Evolutionary conservation across 1,139 yeast species (phyloP).

Genomic region (Saccharomyces hybrid): DNA sequence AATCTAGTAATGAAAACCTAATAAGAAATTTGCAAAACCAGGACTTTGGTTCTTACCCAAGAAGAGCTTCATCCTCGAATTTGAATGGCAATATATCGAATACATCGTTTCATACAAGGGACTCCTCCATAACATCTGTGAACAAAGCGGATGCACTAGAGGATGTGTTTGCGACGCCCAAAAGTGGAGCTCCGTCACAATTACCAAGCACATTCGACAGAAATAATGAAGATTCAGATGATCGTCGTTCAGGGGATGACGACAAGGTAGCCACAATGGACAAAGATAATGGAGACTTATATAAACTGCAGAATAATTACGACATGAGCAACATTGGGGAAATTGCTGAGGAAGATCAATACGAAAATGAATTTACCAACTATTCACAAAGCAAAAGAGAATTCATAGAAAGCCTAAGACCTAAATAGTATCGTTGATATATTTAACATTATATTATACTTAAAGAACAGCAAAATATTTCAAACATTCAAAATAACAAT

Average conservation of each 20-base stretch:
- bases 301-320: constrained; percentile 33
- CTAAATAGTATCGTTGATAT: constrained; percentile 18
- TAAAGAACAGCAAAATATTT: background rate
- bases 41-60: constrained; percentile 33
- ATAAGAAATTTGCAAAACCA: constrained; percentile 24
- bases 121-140: constrained; percentile 17
- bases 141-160: constrained; percentile 12
- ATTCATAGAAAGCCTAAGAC: constrained; percentile 35
- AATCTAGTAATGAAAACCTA: constrained; percentile 17
- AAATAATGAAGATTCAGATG: background rate
- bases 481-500: background rate
- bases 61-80: constrained; percentile 27
- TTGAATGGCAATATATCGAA: constrained; percentile 19
- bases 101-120: constrained; percentile 22
- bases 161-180: constrained; percentile 23
- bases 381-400: constrained; percentile 35
- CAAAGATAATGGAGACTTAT: constrained; percentile 15
- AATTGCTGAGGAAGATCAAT: constrained; percentile 37
- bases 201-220: constrained; percentile 2
- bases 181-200: constrained; percentile 9
- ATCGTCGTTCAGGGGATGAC: background rate
- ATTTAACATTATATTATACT: constrained; percentile 3
- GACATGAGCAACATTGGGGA: constrained; percentile 27
- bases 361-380: constrained; percentile 37
- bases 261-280: constrained; percentile 5